Evolutionary conservation across 2,329 filamentous ascomycete species (phyloP), one percentile per base, ranked within the genome.

Genomic region (Aureobasidium sp.): DNA sequence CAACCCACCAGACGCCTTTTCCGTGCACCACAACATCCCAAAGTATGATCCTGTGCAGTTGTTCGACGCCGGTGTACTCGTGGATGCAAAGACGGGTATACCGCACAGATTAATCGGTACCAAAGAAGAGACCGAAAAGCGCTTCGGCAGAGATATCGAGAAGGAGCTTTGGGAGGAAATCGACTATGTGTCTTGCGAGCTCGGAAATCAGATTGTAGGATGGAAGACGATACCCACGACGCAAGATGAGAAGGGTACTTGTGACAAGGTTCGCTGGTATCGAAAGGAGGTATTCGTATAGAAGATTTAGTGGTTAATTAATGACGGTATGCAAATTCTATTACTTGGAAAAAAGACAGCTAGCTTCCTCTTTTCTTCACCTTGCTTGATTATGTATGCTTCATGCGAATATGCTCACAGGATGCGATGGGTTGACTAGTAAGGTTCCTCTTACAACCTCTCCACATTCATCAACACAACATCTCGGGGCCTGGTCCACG

Each of bases 11-110:
- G 47, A 61, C 9, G 67, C 68, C 13, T 66, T 64, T 21, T 68
- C 68, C 37, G 34, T 71, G 14, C 69, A 71, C 34, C 64, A 67
- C 36, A 70, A 71, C 47, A 66, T 65, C 3, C 69, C 69, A 4
- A 71, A 71, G 61, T 67, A 70, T 64, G 70, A 71, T 51, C 67
- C 68, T 3, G 69, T 68, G 13, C 66, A 69, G 58, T 61, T 70
- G 13, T 64, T 72, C 32, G 50, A 29, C 16, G 7, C 21, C 14
- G 48, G 48, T 30, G 48, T 48, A 3, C 63, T 67, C 42, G 64
- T 68, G n/a, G 64, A 62, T 39, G 16, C 42, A 5, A 30, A 41
- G 36, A 58, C 53, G 16, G 54, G 61, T 6, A 37, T 42, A 10
- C 65, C 47, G 64, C 59, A 65, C 14, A 61, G 71, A 58, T 45